Conservation (phyloP, 495 filamentous ascomycete species). For the Penicillium mononematosum region DNA sequence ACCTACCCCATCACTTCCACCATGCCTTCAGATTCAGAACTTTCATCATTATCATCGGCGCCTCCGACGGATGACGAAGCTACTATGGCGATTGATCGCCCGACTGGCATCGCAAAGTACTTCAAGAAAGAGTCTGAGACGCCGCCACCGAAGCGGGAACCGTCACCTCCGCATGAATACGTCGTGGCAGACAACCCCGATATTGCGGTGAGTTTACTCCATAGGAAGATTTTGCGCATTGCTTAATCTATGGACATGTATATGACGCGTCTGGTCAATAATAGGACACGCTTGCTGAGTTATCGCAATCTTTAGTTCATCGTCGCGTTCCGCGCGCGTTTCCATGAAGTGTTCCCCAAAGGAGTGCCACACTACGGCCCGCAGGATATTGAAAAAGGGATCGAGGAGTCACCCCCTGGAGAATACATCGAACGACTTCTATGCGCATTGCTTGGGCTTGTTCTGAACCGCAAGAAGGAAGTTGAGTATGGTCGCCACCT, state of each 20-base stretch:
- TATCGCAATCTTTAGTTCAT: slow-evolving; percentile 70
- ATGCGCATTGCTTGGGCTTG: slow-evolving; percentile 81
- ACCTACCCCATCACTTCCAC: slow-evolving; percentile 30
- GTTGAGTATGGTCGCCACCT: slow-evolving; percentile 76
- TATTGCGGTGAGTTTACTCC: slow-evolving; percentile 69
- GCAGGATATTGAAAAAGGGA: slow-evolving; percentile 88
- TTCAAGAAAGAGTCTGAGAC: slow-evolving; percentile 54
- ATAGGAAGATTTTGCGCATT: neutral
- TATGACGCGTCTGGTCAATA: slow-evolving; percentile 32
- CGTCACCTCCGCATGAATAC: slow-evolving; percentile 86
- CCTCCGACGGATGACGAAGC: slow-evolving; percentile 58
- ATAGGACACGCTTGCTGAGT: slow-evolving; percentile 39
- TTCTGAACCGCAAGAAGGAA: slow-evolving; percentile 95
- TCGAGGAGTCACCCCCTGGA: slow-evolving; percentile 72
- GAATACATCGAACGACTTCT: slow-evolving; percentile 83
- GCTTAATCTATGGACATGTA: slow-evolving; percentile 17
- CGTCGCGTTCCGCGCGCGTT: slow-evolving; percentile 94
- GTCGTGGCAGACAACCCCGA: slow-evolving; percentile 83
- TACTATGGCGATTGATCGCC: slow-evolving; percentile 42
- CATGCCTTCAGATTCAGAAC: slow-evolving; percentile 56
- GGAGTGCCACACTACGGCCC: slow-evolving; percentile 85
- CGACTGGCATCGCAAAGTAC: slow-evolving; percentile 46
- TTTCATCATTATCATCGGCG: slow-evolving; percentile 59
- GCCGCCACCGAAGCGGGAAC: slow-evolving; percentile 70
- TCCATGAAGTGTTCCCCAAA: slow-evolving; percentile 83